Evolutionary conservation across 495 filamentous ascomycete genomes (phyloP).

Genomic region (Cercophora samala): DNA sequence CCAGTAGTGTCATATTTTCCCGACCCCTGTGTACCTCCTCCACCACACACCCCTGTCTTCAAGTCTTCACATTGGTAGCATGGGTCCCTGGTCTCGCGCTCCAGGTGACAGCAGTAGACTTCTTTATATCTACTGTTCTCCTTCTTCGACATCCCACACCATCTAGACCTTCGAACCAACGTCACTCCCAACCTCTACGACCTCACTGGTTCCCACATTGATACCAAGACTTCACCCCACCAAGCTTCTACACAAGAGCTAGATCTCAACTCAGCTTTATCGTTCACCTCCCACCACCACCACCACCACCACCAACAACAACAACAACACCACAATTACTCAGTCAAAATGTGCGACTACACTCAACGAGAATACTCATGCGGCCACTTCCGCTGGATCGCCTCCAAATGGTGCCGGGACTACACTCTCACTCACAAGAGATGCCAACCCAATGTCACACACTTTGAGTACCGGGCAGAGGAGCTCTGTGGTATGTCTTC

Average conservation of each 20-base stretch:
- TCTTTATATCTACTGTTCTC: slow-evolving; percentile 6
- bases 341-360: slow-evolving; percentile 34
- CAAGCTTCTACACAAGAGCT: not conserved
- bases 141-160: slow-evolving; percentile 14
- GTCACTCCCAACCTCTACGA: slow-evolving; percentile 18
- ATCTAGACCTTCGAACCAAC: slow-evolving; percentile 30
- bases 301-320: not conserved
- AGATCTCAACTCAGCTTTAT: not conserved
- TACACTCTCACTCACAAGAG: slow-evolving; percentile 42
- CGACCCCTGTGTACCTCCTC: slow-evolving; percentile 26
- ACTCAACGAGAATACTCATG: slow-evolving; percentile 41
- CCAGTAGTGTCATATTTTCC: slow-evolving; percentile 16
- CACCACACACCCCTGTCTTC: slow-evolving; percentile 3
- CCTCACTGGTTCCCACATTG: slow-evolving; percentile 12
- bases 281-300: not conserved
- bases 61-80: slow-evolving; percentile 23
- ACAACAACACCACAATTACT: too few species aligned
- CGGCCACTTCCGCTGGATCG: slow-evolving; percentile 45
- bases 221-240: slow-evolving; percentile 8
- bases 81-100: slow-evolving; percentile 26
- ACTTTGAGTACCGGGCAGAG: slow-evolving; percentile 39
- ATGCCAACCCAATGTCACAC: slow-evolving; percentile 41
- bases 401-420: slow-evolving; percentile 41
- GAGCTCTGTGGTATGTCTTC: slow-evolving; percentile 36
- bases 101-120: slow-evolving; percentile 21